phyloP scores from a whole-genome alignment of 1,139 yeast genomes.

The Debaryomycetaceae sp. region DNA sequence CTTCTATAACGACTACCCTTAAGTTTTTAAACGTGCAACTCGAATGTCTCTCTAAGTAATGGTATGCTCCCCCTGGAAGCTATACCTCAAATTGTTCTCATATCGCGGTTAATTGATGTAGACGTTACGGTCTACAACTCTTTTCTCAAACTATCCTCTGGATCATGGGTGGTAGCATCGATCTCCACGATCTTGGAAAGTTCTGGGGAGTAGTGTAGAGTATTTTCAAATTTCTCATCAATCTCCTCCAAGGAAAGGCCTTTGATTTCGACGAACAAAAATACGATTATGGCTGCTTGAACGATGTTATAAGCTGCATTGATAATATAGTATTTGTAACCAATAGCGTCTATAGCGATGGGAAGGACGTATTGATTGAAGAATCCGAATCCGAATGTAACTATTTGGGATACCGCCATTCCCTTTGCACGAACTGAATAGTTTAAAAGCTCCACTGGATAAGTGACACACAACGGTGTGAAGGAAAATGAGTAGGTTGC shows the following conservation, averaged over 20 bases:
- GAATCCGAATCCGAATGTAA: slow-evolving; percentile 5
- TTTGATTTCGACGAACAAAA: slow-evolving; percentile 58
- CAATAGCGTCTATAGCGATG: slow-evolving; percentile 9
- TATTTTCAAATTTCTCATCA: slow-evolving; percentile 20
- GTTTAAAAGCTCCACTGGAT: slow-evolving; percentile 7
- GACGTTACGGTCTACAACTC: not conserved
- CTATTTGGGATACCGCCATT: slow-evolving; percentile 4
- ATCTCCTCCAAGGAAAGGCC: slow-evolving; percentile 61
- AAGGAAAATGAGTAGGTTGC: slow-evolving; percentile 7
- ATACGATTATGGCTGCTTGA: slow-evolving; percentile 25
- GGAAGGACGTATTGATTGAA: slow-evolving; percentile 9
- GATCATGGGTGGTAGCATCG: not conserved
- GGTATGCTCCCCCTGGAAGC: no score
- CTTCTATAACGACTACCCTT: no score
- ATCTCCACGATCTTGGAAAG: not conserved
- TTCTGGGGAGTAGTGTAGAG: not conserved
- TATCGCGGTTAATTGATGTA: no score
- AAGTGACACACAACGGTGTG: slow-evolving; percentile 9
- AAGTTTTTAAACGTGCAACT: no score
- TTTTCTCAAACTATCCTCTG: not conserved
- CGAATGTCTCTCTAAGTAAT: no score
- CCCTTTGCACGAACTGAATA: slow-evolving; percentile 6
- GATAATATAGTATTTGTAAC: slow-evolving; percentile 10
- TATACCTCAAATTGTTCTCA: no score
- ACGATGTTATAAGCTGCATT: slow-evolving; percentile 8